A percentile compares a stretch with the other conserved stretches of the same genome.
Evolutionary conservation across 257 asterid genomes (phyloP).

Genomic region (Jaltomata sinuosa): DNA sequence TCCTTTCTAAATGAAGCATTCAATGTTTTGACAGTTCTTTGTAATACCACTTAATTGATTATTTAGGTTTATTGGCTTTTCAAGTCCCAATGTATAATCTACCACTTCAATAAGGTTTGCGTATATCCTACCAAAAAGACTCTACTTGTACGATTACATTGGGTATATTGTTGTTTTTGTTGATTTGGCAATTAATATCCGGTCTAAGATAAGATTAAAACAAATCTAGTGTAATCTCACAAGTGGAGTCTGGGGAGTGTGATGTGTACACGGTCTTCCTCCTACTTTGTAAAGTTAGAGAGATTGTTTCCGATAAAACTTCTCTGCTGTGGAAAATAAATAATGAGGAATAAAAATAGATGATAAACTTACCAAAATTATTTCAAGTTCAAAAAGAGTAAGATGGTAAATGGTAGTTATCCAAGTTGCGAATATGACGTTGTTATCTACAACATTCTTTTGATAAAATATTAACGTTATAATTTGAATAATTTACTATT

Average conservation of each 20-base stretch:
- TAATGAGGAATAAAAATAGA: neutral
- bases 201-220: neutral
- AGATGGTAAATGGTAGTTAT: neutral
- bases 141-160: too few species aligned
- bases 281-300: too few species aligned
- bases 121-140: too few species aligned
- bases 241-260: too few species aligned
- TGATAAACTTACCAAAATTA: neutral
- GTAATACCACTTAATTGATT: neutral
- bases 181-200: neutral
- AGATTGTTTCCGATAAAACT: too few species aligned
- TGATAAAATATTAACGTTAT: too few species aligned
- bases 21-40: neutral
- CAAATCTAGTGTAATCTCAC: too few species aligned
- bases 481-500: neutral
- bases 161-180: too few species aligned
- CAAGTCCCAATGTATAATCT: too few species aligned
- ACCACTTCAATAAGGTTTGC: too few species aligned
- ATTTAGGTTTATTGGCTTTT: neutral
- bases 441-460: neutral
- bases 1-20: neutral
- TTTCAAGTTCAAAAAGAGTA: neutral
- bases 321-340: too few species aligned
- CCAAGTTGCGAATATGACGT: neutral
- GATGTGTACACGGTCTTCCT: too few species aligned